A percentile compares a stretch with the other conserved stretches of the same genome.
Evolutionary conservation across 1,284 basidiomycete species (phyloP).

Genomic region (Microbotryum saponariae): DNA sequence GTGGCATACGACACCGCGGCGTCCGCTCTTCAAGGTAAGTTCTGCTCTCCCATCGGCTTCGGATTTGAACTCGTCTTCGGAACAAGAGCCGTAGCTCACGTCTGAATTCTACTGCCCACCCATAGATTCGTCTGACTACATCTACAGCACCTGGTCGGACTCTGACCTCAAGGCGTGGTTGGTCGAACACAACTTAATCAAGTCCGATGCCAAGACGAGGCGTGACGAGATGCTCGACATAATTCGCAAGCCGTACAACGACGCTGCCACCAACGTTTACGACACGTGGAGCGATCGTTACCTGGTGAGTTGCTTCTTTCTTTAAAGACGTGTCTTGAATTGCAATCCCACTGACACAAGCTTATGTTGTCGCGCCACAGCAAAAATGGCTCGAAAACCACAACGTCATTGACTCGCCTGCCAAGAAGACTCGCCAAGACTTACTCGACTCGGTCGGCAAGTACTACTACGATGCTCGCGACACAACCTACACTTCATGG

Average conservation of each 20-base stretch:
- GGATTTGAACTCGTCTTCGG: too few relatives aligned
- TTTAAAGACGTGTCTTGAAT: neutral
- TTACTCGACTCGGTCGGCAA: conserved; percentile 62
- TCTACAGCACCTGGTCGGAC: conserved; percentile 82
- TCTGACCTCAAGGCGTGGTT: conserved; percentile 56
- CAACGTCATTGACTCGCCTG: conserved; percentile 56
- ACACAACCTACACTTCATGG: conserved; percentile 44
- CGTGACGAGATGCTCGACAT: conserved; percentile 60
- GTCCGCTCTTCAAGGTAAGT: conserved; percentile 48
- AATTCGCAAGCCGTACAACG: conserved; percentile 59
- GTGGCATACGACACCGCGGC: conserved; percentile 36
- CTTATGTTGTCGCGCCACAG: conserved; percentile 40
- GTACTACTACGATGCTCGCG: conserved; percentile 63
- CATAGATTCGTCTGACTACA: conserved; percentile 64
- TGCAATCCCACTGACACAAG: neutral
- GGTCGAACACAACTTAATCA: conserved; percentile 62
- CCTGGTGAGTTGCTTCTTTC: conserved; percentile 50
- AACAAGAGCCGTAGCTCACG: neutral
- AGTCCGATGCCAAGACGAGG: conserved; percentile 45
- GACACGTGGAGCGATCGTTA: conserved; percentile 77
- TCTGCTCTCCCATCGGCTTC: neutral
- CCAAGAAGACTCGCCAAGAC: conserved; percentile 60
- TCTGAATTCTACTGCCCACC: neutral
- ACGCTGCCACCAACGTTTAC: conserved; percentile 59
- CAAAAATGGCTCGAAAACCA: conserved; percentile 74